Conservation (phyloP, 1,284 basidiomycete species). For the Trametes hirsuta region DNA sequence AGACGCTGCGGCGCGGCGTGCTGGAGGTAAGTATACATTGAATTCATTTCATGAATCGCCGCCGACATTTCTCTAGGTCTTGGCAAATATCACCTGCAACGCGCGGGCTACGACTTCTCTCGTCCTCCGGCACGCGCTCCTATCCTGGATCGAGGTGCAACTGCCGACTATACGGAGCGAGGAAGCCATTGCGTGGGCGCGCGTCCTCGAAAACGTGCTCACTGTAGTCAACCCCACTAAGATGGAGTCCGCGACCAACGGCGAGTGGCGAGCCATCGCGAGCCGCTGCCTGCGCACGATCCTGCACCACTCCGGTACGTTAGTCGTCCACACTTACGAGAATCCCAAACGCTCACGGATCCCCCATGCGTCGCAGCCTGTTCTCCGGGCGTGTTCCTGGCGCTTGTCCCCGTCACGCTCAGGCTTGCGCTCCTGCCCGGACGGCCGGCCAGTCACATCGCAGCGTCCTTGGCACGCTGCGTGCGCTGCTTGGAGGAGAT, state of each 20-base stretch:
- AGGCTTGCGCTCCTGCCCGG: slow-evolving; percentile 45
- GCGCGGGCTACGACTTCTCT: slow-evolving; percentile 68
- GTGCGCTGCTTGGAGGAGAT: slow-evolving; percentile 39
- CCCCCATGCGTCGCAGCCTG: slow-evolving; percentile 26
- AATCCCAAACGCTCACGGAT: slow-evolving; percentile 1
- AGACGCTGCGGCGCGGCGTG: slow-evolving; percentile 55
- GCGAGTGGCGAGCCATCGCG: slow-evolving; percentile 59
- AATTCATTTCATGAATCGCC: too few species aligned
- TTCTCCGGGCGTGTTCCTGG: slow-evolving; percentile 30
- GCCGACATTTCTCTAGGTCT: slow-evolving; percentile 47
- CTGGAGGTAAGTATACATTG: slow-evolving; percentile 59
- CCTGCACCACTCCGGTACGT: slow-evolving; percentile 37
- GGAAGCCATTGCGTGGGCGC: slow-evolving; percentile 65
- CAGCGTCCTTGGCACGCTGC: slow-evolving; percentile 39
- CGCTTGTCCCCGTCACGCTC: slow-evolving; percentile 42
- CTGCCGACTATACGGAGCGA: slow-evolving; percentile 42
- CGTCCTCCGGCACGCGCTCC: slow-evolving; percentile 66
- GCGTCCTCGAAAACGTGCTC: slow-evolving; percentile 72
- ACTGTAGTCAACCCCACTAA: slow-evolving; percentile 49
- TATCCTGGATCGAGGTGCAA: slow-evolving; percentile 83
- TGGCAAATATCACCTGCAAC: slow-evolving; percentile 73
- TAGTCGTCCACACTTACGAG: background rate
- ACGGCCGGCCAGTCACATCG: slow-evolving; percentile 30
- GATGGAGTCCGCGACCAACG: slow-evolving; percentile 51
- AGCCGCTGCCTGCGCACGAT: slow-evolving; percentile 54